A percentile compares a stretch with the other conserved stretches of the same genome.
Evolutionary conservation across 2,329 filamentous ascomycete species (phyloP).

Genomic region (Hymenoscyphus fraxineus): DNA sequence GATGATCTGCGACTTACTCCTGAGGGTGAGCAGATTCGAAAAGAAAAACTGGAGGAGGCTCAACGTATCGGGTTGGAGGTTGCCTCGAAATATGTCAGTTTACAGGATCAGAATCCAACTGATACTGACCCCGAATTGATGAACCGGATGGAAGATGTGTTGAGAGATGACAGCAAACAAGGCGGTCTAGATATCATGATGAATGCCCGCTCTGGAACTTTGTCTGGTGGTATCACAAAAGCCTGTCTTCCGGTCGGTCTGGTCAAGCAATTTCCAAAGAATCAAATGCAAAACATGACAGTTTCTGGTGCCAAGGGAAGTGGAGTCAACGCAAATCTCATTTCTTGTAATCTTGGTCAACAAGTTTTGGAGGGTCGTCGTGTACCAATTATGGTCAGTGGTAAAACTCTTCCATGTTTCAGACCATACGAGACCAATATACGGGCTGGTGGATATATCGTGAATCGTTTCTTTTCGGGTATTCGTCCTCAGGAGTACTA

Average conservation of each 20-base stretch:
- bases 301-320: slow-evolving; percentile 92
- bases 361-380: slow-evolving; percentile 92
- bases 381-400: slow-evolving; percentile 96
- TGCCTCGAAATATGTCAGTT: slow-evolving; percentile 82
- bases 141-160: slow-evolving; percentile 78
- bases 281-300: slow-evolving; percentile 99
- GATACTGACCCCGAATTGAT: slow-evolving; percentile 67
- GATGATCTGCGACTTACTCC: slow-evolving; percentile 86
- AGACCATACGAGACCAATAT: slow-evolving; percentile 85
- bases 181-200: slow-evolving; percentile 84
- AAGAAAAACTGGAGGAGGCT: slow-evolving; percentile 64
- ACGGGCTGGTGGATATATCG: slow-evolving; percentile 88
- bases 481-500: slow-evolving; percentile 97
- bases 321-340: slow-evolving; percentile 91
- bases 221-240: slow-evolving; percentile 76
- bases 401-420: slow-evolving; percentile 93
- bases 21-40: slow-evolving; percentile 69
- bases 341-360: slow-evolving; percentile 95
- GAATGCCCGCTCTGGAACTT: slow-evolving; percentile 63
- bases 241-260: slow-evolving; percentile 78
- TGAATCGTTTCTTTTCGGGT: slow-evolving; percentile 94
- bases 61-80: slow-evolving; percentile 70
- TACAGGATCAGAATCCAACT: slow-evolving; percentile 61
- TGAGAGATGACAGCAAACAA: slow-evolving; percentile 88
- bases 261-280: slow-evolving; percentile 88